Evolutionary conservation across 176 grass and related monocot species (phyloP), one percentile per base, ranked within the genome.

Genomic region (Phyllostachys edulis): DNA sequence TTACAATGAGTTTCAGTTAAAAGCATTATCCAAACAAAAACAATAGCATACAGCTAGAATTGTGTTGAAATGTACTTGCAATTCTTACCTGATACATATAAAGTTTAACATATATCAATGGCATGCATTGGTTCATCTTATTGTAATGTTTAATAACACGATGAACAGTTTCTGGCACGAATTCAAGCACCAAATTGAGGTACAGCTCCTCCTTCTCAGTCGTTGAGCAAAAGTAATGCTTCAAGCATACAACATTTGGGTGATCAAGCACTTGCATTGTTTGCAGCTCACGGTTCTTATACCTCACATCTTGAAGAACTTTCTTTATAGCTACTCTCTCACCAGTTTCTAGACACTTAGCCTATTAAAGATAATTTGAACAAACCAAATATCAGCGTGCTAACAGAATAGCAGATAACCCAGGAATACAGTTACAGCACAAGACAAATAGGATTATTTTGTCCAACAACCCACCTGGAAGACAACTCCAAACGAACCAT

Each of bases 261-360:
- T 97, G 94, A 73, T 92, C 93, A 81, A 95, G 90, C 79, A 91
- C 65, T 63, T 89, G 82, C 90, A 95, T 95, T 17, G 90, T 92
- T 89, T 95, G 93, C 62, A 95, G 76, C 67, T 95, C 93, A 61
- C 93, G 88, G 83, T 95, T 95, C 88, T 95, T 95, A 77, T 95
- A 95, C 15, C 90, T 87, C 59, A 41, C 82, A 73, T 95, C 93
- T 88, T 95, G 93, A 77, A 92, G 90, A 88, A 95, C 93, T 82
- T 95, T 95, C 84, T 95, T 95, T 85, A 95, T 87, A 72, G 93
- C 93, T 75, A 92, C 88, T 65, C 80, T 92, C 79, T 91, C 93
- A 61, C 82, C 86, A 74, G 90, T 95, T 87, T 95, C 93, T 18
- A 91, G 51, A 85, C 88, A 91, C 50, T 90, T 95, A n/a, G 90